phyloP scores from a whole-genome alignment of 2,329 filamentous ascomycete genomes.

The Plenodomus lindquistii region DNA sequence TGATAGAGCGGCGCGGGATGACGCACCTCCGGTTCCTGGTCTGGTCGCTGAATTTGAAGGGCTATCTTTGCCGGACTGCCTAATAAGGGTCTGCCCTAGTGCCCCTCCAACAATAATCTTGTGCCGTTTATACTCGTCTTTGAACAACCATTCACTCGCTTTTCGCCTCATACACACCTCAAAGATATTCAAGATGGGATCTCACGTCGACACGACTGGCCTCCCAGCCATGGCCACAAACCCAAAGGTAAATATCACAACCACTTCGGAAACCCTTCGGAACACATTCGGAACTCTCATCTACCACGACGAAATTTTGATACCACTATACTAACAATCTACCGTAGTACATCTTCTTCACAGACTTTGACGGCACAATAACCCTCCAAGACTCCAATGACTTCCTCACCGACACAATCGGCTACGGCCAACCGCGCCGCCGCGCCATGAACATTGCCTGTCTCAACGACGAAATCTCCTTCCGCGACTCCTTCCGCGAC shows the following conservation, averaged over 20 bases:
- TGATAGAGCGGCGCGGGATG: background rate
- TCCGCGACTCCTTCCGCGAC: constrained; percentile 81
- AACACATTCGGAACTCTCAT: background rate
- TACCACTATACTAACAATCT: constrained; percentile 17
- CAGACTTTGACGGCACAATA: constrained; percentile 97
- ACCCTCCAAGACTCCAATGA: constrained; percentile 75
- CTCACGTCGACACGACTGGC: constrained; percentile 37
- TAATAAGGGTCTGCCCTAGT: constrained; percentile 16
- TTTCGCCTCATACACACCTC: background rate
- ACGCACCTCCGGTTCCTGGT: background rate
- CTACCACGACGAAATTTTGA: background rate
- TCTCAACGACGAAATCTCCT: constrained; percentile 69
- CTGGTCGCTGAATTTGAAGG: background rate
- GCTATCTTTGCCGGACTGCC: constrained; percentile 21
- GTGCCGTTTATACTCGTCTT: background rate
- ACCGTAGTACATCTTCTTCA: constrained; percentile 87
- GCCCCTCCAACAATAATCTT: constrained; percentile 14
- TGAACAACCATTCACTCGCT: constrained; percentile 2
- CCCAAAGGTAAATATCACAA: constrained; percentile 55
- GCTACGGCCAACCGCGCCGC: constrained; percentile 75
- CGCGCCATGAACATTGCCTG: constrained; percentile 75
- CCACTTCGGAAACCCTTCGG: background rate
- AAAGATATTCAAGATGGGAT: constrained; percentile 34
- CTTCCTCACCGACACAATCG: constrained; percentile 83
- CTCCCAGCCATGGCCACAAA: constrained; percentile 57